Percentiles rank a stretch among this genome's conserved stretches.
Evolutionary conservation across 2,329 filamentous ascomycete genomes (phyloP).

Genomic region (Emydomyces testavorans): DNA sequence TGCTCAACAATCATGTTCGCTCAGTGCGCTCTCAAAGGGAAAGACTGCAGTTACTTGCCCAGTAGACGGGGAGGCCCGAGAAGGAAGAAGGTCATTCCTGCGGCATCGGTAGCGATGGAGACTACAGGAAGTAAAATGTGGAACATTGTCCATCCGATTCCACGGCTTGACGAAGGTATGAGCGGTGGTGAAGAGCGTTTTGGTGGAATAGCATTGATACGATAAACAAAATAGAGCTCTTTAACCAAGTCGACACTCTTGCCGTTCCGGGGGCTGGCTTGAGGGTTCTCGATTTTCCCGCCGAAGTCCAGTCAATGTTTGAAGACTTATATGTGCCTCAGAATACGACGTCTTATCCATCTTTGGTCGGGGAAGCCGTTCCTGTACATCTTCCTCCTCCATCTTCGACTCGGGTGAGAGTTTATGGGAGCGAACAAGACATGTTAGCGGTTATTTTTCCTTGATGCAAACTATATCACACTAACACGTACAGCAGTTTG

Average conservation of each 20-base stretch:
- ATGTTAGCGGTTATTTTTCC: constrained; percentile 26
- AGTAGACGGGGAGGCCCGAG: constrained; percentile 37
- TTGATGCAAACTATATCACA: background rate
- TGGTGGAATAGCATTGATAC: background rate
- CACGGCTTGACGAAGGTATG: constrained; percentile 17
- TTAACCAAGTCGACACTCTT: constrained; percentile 33
- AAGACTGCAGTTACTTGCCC: constrained; percentile 33
- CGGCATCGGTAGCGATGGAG: constrained; percentile 4
- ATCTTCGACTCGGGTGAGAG: constrained; percentile 27
- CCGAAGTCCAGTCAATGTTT: constrained; percentile 31
- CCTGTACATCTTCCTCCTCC: constrained; percentile 18
- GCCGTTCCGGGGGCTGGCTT: constrained; percentile 32
- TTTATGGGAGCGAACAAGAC: constrained; percentile 32
- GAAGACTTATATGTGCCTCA: constrained; percentile 26
- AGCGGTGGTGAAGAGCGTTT: background rate
- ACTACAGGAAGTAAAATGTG: constrained; percentile 8
- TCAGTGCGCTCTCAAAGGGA: constrained; percentile 32
- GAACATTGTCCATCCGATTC: constrained; percentile 10
- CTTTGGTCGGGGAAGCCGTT: constrained; percentile 23
- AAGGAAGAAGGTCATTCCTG: constrained; percentile 26
- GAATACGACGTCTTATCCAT: constrained; percentile 19
- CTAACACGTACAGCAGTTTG: constrained; percentile 25
- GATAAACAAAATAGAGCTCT: constrained; percentile 22
- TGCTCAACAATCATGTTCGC: background rate
- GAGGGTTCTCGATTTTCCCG: constrained; percentile 30